phyloP scores from a whole-genome alignment of 2,329 filamentous ascomycete genomes.

The Neurospora crassa region DNA sequence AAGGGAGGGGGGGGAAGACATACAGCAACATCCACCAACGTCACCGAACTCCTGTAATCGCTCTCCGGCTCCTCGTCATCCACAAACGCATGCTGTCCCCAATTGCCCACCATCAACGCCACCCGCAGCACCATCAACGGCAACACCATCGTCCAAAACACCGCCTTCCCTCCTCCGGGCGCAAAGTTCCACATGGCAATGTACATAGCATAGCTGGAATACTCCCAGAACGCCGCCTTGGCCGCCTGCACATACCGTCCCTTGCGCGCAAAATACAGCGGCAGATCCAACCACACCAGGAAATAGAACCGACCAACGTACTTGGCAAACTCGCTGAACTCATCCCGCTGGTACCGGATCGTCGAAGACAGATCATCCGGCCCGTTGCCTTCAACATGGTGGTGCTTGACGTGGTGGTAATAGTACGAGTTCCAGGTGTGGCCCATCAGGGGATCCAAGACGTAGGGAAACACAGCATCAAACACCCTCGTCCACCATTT shows the following conservation, averaged over 20 bases:
- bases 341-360: constrained; percentile 66
- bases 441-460: constrained; percentile 67
- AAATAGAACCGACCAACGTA: constrained; percentile 68
- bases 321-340: constrained; percentile 53
- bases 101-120: constrained; percentile 74
- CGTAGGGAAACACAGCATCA: constrained; percentile 61
- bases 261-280: constrained; percentile 60
- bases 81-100: constrained; percentile 76
- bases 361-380: constrained; percentile 68
- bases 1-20: constrained; percentile 19
- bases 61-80: constrained; percentile 66
- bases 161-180: constrained; percentile 32
- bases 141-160: constrained; percentile 55
- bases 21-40: constrained; percentile 68
- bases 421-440: constrained; percentile 82
- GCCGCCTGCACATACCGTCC: constrained; percentile 44
- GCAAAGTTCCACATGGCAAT: constrained; percentile 33
- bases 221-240: constrained; percentile 52
- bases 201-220: constrained; percentile 40
- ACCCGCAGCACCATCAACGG: constrained; percentile 58
- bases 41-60: constrained; percentile 71
- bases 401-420: constrained; percentile 80
- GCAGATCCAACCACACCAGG: constrained; percentile 65
- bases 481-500: constrained; percentile 19
- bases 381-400: constrained; percentile 72